Evolutionary conservation across 1,284 basidiomycete species (phyloP).

Genomic region (Puccinia coronata): DNA sequence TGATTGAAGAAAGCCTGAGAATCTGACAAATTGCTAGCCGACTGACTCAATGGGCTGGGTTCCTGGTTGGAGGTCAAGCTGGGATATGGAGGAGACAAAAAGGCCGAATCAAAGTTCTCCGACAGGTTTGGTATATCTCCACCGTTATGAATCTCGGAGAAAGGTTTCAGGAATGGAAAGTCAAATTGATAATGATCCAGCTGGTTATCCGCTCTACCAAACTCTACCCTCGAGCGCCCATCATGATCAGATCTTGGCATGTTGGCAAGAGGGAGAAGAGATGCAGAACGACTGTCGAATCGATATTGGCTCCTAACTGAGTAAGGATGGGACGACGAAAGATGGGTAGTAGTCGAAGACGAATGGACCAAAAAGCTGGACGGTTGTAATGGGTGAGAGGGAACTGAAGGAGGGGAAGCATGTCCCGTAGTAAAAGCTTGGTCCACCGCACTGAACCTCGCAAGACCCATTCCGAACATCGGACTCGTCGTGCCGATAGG

Average conservation of each 20-base stretch:
- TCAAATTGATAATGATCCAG: constrained; percentile 4
- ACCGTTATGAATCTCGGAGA: neutral
- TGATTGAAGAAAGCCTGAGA: neutral
- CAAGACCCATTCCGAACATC: neutral
- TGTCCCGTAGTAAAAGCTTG: neutral
- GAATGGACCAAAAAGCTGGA: constrained; percentile 1
- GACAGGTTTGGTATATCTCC: neutral
- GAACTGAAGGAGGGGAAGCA: constrained; percentile 1
- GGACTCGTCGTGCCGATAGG: neutral
- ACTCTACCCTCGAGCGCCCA: neutral
- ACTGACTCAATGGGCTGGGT: neutral
- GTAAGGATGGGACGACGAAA: neutral
- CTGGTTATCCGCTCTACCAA: neutral
- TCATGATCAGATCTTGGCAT: neutral
- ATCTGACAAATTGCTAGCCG: neutral
- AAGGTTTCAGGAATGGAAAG: neutral
- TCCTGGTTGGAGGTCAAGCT: neutral
- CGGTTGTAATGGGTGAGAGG: constrained; percentile 3
- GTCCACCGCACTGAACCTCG: neutral
- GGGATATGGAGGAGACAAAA: neutral
- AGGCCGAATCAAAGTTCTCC: neutral
- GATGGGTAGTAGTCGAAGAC: neutral
- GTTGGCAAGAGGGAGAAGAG: neutral
- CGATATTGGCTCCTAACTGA: neutral
- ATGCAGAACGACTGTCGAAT: neutral